Evolutionary conservation across 306 rosid species (phyloP), one percentile per base, ranked within the genome.

Genomic region (Macrotyloma uniflorum): DNA sequence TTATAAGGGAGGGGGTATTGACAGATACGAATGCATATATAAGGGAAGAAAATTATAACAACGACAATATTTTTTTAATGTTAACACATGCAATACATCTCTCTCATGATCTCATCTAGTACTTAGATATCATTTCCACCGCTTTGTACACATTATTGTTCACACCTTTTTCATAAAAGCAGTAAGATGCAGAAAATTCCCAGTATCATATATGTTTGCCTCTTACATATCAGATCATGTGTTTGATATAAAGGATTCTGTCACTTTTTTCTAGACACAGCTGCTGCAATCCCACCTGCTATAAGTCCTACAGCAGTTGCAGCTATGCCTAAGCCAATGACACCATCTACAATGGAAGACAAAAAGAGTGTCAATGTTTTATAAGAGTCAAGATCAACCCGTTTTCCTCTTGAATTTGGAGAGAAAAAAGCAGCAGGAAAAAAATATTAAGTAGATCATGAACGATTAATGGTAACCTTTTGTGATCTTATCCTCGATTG

Each of bases 211-310:
- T 38, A 80, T 22, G 55, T 68, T 33, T 79, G 22, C 50, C 69
- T 72, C 73, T 54, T 84, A 42, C 81, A 82, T 18, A 50, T 64
- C 57, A 72, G 46, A 67, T 18, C 58, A 69, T 45, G 72, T 43
- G 50, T 62, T 67, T 47, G 53, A 19, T 22, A 46, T 10, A 62
- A 55, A 72, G 67, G 51, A 40, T 65, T 79, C 35, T 30, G 33
- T 92, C 90, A 94, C 83, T 75, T 84, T 71, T 79, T 89, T 26
- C 93, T 87, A 63, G 83, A 81, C 26, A 86, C 84, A 1, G 97
- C 97, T 10, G 93, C 93, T 7, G 94, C 95, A 47, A 92, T 84
- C 71, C 97, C 98, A 42, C 89, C 92, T 28, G 94, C 98, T 72
- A 92, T 65, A 68, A 94, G 86, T 78, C 97, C 98, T 43, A 86